These are phyloP conservation scores for Multifurca ochricompacta DNA, from an alignment of 768 basidiomycete genomes.

Conservation along the genomic window DNA sequence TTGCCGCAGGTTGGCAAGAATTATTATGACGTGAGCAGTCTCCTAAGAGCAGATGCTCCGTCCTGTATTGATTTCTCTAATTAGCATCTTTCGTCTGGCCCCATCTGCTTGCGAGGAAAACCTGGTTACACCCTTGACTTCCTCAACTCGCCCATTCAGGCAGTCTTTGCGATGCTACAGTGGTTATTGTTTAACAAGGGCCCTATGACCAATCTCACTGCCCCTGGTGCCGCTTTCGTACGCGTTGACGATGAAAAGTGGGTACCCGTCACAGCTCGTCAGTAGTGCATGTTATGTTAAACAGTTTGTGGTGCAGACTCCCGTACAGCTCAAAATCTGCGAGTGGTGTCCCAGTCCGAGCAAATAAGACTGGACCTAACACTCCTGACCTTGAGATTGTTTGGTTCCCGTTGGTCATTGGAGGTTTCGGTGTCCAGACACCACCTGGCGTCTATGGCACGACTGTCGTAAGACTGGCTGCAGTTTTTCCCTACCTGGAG, in stretches of 20 bases:
- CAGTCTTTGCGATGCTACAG: slow-evolving; percentile 1
- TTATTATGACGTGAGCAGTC: slow-evolving; percentile 12
- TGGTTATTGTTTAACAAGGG: slow-evolving; percentile 11
- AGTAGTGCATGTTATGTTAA: background rate
- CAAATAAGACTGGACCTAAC: slow-evolving; percentile 7
- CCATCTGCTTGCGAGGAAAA: slow-evolving; percentile 10
- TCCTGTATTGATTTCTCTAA: background rate
- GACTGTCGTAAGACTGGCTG: slow-evolving; percentile 4
- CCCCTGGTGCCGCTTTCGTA: slow-evolving; percentile 16
- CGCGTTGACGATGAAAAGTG: slow-evolving; percentile 16
- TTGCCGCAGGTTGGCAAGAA: slow-evolving; percentile 19
- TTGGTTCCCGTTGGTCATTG: slow-evolving; percentile 10
- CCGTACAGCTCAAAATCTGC: slow-evolving; percentile 8
- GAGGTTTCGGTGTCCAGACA: background rate
- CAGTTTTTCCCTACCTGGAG: background rate
- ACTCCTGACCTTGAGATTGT: slow-evolving; percentile 17
- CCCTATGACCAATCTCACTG: slow-evolving; percentile 9
- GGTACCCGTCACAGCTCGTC: background rate
- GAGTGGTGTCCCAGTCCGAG: background rate
- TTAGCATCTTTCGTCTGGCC: slow-evolving; percentile 14
- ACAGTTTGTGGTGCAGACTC: background rate
- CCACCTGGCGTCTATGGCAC: slow-evolving; percentile 9
- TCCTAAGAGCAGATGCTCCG: background rate
- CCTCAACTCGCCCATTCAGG: slow-evolving; percentile 11
- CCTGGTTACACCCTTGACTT: slow-evolving; percentile 18